Evolutionary conservation across 2,329 filamentous ascomycete genomes (phyloP).

Genomic region (Knufia petricola): DNA sequence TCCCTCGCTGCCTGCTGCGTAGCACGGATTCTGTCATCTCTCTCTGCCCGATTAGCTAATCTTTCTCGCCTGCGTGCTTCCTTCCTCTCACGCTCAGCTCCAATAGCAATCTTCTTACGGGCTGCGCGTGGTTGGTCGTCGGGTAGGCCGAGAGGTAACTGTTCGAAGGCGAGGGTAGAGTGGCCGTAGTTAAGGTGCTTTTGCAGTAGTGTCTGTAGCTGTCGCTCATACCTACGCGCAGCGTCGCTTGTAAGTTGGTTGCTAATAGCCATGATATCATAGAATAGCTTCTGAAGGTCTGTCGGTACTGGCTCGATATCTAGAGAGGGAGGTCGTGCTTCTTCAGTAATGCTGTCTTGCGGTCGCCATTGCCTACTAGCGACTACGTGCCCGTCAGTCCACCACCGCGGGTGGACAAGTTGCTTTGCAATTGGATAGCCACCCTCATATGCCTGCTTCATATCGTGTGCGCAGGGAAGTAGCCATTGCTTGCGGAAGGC

Average conservation of each 20-base stretch:
- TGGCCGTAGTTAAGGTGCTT: neutral
- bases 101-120: too few species aligned
- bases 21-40: too few species aligned
- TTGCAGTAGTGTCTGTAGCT: neutral
- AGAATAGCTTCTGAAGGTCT: neutral
- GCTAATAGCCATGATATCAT: neutral
- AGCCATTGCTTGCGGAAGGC: neutral
- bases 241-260: neutral
- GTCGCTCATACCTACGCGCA: neutral
- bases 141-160: neutral
- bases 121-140: too few species aligned
- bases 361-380: too few species aligned
- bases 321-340: neutral
- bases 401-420: neutral
- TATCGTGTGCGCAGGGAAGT: neutral
- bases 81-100: too few species aligned
- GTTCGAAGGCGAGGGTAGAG: neutral
- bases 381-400: neutral
- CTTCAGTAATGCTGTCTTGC: too few species aligned
- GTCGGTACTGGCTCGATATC: neutral
- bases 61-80: too few species aligned
- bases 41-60: too few species aligned
- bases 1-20: too few species aligned
- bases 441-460: neutral
- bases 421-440: neutral